These are phyloP conservation scores for Debaryomyces psychrophilus DNA, from an alignment of 1,139 yeast species.

Conservation along the genomic window DNA sequence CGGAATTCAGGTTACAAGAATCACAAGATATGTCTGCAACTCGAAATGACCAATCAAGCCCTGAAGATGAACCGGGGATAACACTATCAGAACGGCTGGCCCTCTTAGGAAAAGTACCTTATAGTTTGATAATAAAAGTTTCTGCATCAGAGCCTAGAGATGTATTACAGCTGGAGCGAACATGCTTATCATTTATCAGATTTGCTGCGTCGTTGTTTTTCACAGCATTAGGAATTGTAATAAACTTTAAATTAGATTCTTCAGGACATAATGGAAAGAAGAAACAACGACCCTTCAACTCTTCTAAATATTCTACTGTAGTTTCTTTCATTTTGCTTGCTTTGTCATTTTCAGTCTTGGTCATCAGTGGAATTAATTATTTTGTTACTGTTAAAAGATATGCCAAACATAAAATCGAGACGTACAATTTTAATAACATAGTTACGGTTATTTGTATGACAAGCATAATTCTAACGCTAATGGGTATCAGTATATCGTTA, in stretches of 20 bases:
- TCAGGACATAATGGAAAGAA: constrained; percentile 18
- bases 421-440: constrained; percentile 41
- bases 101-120: constrained; percentile 19
- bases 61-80: not conserved
- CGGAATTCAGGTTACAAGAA: not conserved
- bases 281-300: constrained; percentile 10
- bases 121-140: constrained; percentile 40
- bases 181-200: constrained; percentile 55
- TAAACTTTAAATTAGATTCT: constrained; percentile 53
- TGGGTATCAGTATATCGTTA: constrained; percentile 47
- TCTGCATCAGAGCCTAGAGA: constrained; percentile 62
- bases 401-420: constrained; percentile 45
- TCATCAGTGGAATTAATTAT: constrained; percentile 49
- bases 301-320: constrained; percentile 31
- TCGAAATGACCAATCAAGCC: not conserved
- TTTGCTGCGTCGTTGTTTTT: constrained; percentile 54
- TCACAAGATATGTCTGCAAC: not conserved
- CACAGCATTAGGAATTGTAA: constrained; percentile 53
- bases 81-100: not conserved
- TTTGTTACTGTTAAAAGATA: constrained; percentile 50
- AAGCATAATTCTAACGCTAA: constrained; percentile 42
- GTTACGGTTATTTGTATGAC: constrained; percentile 44
- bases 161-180: constrained; percentile 62
- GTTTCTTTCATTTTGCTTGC: constrained; percentile 44
- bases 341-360: constrained; percentile 44